Conservation (phyloP, 345 rosid species). For the Trapa bicornis region DNA sequence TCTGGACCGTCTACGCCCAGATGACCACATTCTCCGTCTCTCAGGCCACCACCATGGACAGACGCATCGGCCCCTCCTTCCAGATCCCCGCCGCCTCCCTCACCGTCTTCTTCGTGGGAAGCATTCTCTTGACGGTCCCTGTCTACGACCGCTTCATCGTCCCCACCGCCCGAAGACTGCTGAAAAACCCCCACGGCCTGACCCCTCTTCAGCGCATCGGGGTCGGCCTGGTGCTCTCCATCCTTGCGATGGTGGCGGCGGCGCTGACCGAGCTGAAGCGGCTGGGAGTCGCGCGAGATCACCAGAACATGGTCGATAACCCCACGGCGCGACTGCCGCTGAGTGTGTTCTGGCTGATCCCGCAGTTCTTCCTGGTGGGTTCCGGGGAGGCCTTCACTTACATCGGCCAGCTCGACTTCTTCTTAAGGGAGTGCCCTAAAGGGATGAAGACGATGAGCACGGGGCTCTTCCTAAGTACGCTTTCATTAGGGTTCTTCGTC, state of each 20-base stretch:
- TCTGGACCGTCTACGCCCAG: constrained; percentile 97
- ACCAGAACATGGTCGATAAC: constrained; percentile 21
- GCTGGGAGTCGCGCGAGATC: constrained; percentile 27
- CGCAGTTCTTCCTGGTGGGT: constrained; percentile 76
- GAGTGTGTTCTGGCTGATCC: constrained; percentile 67
- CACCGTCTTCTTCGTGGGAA: constrained; percentile 67
- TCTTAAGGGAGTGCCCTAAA: constrained; percentile 89
- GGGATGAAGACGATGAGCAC: constrained; percentile 99
- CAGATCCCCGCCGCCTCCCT: constrained; percentile 69
- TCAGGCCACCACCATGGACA: constrained; percentile 84
- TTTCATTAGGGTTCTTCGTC: constrained; percentile 73
- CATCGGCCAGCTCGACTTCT: constrained; percentile 79
- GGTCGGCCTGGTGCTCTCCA: constrained; percentile 46
- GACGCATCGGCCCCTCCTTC: constrained; percentile 64
- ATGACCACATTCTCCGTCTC: constrained; percentile 88
- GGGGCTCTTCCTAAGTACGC: constrained; percentile 74
- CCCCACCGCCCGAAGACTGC: constrained; percentile 37
- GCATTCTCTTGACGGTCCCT: constrained; percentile 78
- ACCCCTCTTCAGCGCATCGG: constrained; percentile 80
- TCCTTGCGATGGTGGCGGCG: constrained; percentile 54
- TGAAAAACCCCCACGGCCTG: constrained; percentile 60
- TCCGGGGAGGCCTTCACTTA: constrained; percentile 85
- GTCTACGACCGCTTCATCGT: constrained; percentile 54
- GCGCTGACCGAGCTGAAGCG: constrained; percentile 66
- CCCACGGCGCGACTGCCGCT: constrained; percentile 41